A percentile compares a stretch with the other conserved stretches of the same genome.
phyloP scores from a whole-genome alignment of 345 rosid species.

The Lepidium sativum region DNA sequence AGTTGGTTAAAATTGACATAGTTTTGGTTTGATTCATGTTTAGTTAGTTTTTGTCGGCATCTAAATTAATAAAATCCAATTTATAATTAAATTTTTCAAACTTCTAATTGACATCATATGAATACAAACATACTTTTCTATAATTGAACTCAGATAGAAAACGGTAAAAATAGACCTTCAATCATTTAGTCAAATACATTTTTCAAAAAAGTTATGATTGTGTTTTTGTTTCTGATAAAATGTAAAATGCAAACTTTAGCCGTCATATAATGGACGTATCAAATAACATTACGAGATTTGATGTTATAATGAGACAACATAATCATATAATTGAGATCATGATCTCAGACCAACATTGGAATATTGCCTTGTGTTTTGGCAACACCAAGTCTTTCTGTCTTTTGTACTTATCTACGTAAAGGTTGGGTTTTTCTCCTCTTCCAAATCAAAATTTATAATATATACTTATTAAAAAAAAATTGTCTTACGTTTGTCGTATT shows the following conservation, averaged over 20 bases:
- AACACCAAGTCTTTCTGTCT: constrained; percentile 12
- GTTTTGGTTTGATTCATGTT: too few relatives aligned
- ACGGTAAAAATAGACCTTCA: too few relatives aligned
- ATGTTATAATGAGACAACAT: constrained; percentile 6
- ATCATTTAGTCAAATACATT: too few relatives aligned
- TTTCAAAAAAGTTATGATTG: too few relatives aligned
- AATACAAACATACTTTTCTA: too few relatives aligned
- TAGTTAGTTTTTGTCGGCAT: too few relatives aligned
- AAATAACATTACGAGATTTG: not conserved
- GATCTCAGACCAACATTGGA: constrained; percentile 28
- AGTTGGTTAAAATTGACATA: too few relatives aligned
- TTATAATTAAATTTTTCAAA: too few relatives aligned
- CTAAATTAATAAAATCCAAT: too few relatives aligned
- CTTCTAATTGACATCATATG: too few relatives aligned
- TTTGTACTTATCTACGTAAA: constrained; percentile 10
- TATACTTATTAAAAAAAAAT: not conserved
- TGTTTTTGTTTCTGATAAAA: not conserved
- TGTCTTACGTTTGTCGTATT: not conserved
- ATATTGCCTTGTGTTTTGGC: constrained; percentile 15
- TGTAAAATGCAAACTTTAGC: not conserved
- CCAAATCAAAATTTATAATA: not conserved
- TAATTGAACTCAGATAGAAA: too few relatives aligned
- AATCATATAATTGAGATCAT: constrained; percentile 15
- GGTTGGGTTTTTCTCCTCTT: not conserved
- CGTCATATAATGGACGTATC: not conserved